phyloP scores from a whole-genome alignment of 2,329 filamentous ascomycete genomes.

The Fusarium illudens region DNA sequence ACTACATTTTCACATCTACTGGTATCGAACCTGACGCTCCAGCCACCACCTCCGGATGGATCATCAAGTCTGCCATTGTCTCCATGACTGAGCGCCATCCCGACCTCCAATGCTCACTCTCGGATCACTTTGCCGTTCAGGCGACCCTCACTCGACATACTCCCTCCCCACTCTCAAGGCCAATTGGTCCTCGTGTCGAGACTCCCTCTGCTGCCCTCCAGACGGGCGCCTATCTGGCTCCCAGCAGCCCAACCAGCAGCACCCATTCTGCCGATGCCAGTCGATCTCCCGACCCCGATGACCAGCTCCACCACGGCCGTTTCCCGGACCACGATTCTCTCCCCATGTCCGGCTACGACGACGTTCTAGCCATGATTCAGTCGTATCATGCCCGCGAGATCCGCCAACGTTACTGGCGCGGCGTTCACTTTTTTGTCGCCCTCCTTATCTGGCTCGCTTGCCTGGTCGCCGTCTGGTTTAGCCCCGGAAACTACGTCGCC shows the following conservation, averaged over 20 bases:
- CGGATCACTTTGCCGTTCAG: slow-evolving; percentile 93
- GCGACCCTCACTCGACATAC: slow-evolving; percentile 70
- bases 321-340: slow-evolving; percentile 28
- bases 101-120: slow-evolving; percentile 82
- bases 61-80: slow-evolving; percentile 74
- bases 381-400: slow-evolving; percentile 76
- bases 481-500: slow-evolving; percentile 75
- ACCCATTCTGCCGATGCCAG: slow-evolving; percentile 30
- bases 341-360: slow-evolving; percentile 31
- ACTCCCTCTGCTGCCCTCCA: slow-evolving; percentile 38
- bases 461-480: slow-evolving; percentile 87
- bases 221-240: slow-evolving; percentile 39
- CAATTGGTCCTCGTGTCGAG: slow-evolving; percentile 23
- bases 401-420: slow-evolving; percentile 74
- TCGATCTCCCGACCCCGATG: slow-evolving; percentile 41
- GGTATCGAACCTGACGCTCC: slow-evolving; percentile 50
- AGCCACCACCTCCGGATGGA: slow-evolving; percentile 62
- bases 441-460: slow-evolving; percentile 75
- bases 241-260: slow-evolving; percentile 37
- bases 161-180: slow-evolving; percentile 33
- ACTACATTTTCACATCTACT: slow-evolving; percentile 88
- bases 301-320: slow-evolving; percentile 45
- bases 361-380: slow-evolving; percentile 75
- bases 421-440: slow-evolving; percentile 76
- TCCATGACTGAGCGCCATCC: slow-evolving; percentile 86